Base-by-base conservation (phyloP, 768 basidiomycete genomes). In the Sutorius australiensis region DNA sequence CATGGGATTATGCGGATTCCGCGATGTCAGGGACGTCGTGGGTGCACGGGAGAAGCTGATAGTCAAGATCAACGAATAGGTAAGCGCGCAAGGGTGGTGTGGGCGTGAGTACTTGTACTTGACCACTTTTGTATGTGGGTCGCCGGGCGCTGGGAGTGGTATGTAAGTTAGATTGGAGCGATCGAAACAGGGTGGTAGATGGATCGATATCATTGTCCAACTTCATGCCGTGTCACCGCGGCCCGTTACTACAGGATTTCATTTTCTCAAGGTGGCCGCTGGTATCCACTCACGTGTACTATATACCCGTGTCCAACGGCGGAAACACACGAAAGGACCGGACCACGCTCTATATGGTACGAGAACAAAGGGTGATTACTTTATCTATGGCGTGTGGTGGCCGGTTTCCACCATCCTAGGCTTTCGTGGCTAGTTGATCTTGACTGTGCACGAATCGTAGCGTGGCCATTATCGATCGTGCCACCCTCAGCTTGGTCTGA, bases 1-100 rank as follows among this genome's bases (percentile, higher is more conserved):
- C 11, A 64, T 80, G 53, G 78, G 77, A 8, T 57, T 79, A 8
- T 66, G 70, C 8, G 78, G 78, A 3, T 72, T 70, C 52, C 65
- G 64, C 24, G 65, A 53, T 40, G 36, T 77, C 14, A 56, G 51
- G 10, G 76, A 79, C 47, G 70, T 77, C 28, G 66, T 65, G 39
- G 73, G 71, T 14, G 73, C 69, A 52, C 63, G 64, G 1, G 71
- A 68, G 10, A 65, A 70, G 38, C 46, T 77, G 27, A 48, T 75
- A 33, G 57, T 64, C 28, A 70, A 64, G 58, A 62, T 66, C 33
- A 41, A 39, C 30, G 24, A 47, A 48, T 58, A 28, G 10, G 28
- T 28, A 30, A 21, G 21, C 9, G 21, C 9, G 42, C 17, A 13
- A 33, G 42, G 11, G 38, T 36, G 10, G 24, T 14, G 19, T 21